These are phyloP conservation scores for Neurospora sp. DNA, from an alignment of 495 filamentous ascomycete species.

Conservation along the genomic window DNA sequence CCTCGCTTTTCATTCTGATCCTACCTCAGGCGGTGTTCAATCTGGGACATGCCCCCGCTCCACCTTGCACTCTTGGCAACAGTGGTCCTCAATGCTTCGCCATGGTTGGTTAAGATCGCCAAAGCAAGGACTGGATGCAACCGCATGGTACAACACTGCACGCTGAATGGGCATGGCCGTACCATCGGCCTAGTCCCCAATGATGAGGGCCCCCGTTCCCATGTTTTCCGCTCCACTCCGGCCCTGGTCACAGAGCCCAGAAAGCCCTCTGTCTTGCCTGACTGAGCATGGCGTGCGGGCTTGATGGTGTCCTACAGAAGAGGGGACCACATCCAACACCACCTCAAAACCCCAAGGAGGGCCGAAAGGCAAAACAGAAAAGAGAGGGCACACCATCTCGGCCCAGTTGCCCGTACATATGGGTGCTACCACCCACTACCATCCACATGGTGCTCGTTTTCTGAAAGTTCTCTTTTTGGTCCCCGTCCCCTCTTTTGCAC, in stretches of 20 bases:
- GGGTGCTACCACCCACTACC: conserved; percentile 4
- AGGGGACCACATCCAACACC: neutral
- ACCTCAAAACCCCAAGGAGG: neutral
- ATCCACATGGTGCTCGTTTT: neutral
- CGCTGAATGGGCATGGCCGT: conserved; percentile 3
- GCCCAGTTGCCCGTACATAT: conserved; percentile 12
- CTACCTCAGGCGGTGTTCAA: conserved; percentile 17
- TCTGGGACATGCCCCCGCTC: conserved; percentile 8
- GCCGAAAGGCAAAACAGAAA: conserved; percentile 1
- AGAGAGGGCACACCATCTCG: conserved; percentile 4
- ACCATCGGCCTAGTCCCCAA: conserved; percentile 2
- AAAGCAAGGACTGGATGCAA: conserved; percentile 5
- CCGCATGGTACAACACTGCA: conserved; percentile 5
- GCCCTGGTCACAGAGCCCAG: neutral
- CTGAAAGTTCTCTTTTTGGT: neutral
- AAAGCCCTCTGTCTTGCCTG: conserved; percentile 2
- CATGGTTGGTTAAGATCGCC: neutral
- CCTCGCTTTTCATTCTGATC: conserved; percentile 1
- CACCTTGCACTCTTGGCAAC: conserved; percentile 3
- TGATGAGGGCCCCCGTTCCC: conserved; percentile 8
- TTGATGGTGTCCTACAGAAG: conserved; percentile 1
- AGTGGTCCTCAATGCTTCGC: neutral
- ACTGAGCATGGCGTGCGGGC: neutral
- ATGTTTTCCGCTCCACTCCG: conserved; percentile 4
- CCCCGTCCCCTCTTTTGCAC: neutral